Evolutionary conservation across 2,329 filamentous ascomycete genomes (phyloP), one percentile per base, ranked within the genome.

Genomic region (Allantophomopsis lycopodina): DNA sequence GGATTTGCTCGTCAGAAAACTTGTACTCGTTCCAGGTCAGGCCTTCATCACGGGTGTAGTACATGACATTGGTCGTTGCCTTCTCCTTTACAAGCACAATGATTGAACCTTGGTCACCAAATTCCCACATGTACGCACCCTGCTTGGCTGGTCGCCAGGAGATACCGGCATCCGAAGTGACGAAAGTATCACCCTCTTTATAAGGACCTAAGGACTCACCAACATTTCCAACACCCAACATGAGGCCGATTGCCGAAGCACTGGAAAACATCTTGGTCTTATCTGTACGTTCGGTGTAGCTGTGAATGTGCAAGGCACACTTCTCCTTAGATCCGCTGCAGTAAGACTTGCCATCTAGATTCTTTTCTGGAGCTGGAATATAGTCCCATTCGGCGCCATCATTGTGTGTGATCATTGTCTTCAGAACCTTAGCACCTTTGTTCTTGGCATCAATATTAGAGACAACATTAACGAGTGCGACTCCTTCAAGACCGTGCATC

Each of bases 351-450:
- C 75, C 77, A 21, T 91, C 76, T 1, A 72, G 66, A 49, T 89
- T 79, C 48, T 76, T 73, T 31, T 60, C 53, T 0, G 87, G 89
- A n/a, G 86, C 79, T 10, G 75, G 61, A 8, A 98, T 62, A 46
- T 78, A 76, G 20, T 68, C 69, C 91, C 91, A 98, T 55, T 88
- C 76, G 1, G 83, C 83, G 28, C 89, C 91, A 55, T 98, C 91
- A 52, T 95, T 96, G 63, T 98, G 91, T 1, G 87, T 94, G 53
- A 98, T 95, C 66, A 83, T 79, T 31, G 85, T 91, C 58, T 86
- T 85, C 37, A 95, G 69, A 55, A 78, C 79, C 68, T 98, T 98
- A 33, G 69, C 65, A 16, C 71, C 68, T 35, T 69, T 66, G 38
- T 73, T 47, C 42, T 54, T 64, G 11, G 73, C 66, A 28, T 81